Evolutionary conservation across 2,329 filamentous ascomycete genomes (phyloP).

Genomic region (Incumbomyces delicatus): DNA sequence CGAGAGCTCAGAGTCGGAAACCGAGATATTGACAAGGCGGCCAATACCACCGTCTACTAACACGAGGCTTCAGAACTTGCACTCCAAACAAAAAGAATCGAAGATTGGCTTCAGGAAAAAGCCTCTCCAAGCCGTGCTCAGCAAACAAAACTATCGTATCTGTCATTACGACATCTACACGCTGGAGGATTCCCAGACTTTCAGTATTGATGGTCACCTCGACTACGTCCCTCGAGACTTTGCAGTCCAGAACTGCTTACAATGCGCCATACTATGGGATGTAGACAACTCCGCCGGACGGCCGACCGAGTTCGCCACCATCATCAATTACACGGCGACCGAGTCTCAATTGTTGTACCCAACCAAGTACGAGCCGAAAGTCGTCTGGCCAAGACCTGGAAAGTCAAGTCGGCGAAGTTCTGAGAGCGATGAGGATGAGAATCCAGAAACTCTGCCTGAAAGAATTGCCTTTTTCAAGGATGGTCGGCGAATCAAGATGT

Average conservation of each 20-base stretch:
- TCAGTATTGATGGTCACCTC: conserved; percentile 9
- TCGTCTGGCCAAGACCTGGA: conserved; percentile 3
- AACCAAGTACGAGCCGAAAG: conserved; percentile 6
- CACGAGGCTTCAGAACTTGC: background rate
- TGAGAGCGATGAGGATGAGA: background rate
- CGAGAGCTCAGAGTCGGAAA: conserved; percentile 1
- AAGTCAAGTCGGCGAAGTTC: background rate
- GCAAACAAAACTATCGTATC: background rate
- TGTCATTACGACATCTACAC: conserved; percentile 7
- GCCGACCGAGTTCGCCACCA: conserved; percentile 7
- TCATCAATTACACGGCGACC: conserved; percentile 12
- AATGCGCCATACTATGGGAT: conserved; percentile 16
- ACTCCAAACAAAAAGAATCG: background rate
- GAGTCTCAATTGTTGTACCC: conserved; percentile 5
- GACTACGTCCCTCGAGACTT: conserved; percentile 13
- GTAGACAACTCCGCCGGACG: conserved; percentile 2
- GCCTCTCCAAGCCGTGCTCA: background rate
- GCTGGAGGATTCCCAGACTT: conserved; percentile 11
- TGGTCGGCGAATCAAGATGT: conserved; percentile 13
- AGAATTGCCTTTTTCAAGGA: conserved; percentile 13
- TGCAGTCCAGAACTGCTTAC: conserved; percentile 8
- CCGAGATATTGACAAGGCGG: background rate
- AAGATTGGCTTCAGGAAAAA: background rate
- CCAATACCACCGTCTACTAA: background rate
- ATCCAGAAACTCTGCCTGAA: conserved; percentile 1